Percentiles rank a stretch among this genome's conserved stretches.
Conservation (phyloP, 768 basidiomycete species). For the Boletellus sp. region DNA sequence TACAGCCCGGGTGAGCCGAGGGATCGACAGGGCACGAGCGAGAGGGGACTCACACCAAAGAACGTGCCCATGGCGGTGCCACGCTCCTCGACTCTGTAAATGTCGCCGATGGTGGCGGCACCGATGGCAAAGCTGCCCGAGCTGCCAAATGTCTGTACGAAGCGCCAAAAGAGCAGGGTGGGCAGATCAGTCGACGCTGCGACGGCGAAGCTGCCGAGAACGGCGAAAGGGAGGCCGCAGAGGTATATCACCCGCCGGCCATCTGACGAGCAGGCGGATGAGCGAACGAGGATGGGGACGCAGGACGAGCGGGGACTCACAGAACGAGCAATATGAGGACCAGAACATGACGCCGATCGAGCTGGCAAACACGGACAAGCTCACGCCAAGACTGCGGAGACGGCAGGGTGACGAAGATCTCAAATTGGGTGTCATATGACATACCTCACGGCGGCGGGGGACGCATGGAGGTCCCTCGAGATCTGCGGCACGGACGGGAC, state of each 20-base stretch:
- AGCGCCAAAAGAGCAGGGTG: slow-evolving; percentile 55
- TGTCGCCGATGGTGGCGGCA: slow-evolving; percentile 60
- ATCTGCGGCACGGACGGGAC: slow-evolving; percentile 75
- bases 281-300: too few relatives aligned
- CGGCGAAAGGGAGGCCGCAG: slow-evolving; percentile 52
- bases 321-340: slow-evolving; percentile 51
- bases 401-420: background rate
- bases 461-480: slow-evolving; percentile 57
- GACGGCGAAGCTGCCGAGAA: slow-evolving; percentile 59
- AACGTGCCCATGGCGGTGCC: slow-evolving; percentile 59
- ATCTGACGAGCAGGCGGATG: slow-evolving; percentile 39
- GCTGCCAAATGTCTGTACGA: slow-evolving; percentile 63
- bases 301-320: slow-evolving; percentile 30
- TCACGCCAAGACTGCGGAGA: slow-evolving; percentile 44
- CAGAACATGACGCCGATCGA: slow-evolving; percentile 48
- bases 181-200: slow-evolving; percentile 41
- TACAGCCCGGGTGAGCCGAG: background rate
- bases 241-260: slow-evolving; percentile 64
- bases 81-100: slow-evolving; percentile 61
- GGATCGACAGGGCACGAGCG: background rate
- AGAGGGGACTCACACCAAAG: slow-evolving; percentile 40
- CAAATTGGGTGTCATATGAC: background rate
- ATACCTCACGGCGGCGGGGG: slow-evolving; percentile 56
- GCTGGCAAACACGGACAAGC: slow-evolving; percentile 45
- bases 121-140: slow-evolving; percentile 55